Conservation (phyloP, 179 eudicot species). For the Carnegiea gigantea region DNA sequence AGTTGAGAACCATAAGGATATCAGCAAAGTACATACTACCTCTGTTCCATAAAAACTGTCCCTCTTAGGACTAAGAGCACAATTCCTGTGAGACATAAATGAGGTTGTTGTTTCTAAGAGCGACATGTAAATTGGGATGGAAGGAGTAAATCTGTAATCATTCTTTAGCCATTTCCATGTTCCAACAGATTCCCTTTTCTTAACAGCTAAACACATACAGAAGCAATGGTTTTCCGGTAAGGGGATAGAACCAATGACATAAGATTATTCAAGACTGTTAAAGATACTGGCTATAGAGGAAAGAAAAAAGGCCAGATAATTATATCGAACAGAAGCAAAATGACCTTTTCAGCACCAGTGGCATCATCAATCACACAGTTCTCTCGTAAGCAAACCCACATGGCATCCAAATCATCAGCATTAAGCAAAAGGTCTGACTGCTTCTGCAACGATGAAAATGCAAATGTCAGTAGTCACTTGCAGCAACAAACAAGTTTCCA, state of each 20-base stretch:
- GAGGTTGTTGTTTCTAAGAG: no score
- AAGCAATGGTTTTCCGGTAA: background rate
- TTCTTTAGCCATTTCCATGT: background rate
- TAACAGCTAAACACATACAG: background rate
- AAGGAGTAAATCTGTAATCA: no score
- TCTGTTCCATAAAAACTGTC: no score
- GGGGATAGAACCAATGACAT: background rate
- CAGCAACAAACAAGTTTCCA: background rate
- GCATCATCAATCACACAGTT: conserved; percentile 99
- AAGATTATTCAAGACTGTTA: no score
- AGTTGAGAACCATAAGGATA: no score
- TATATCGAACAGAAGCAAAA: conserved; percentile 10
- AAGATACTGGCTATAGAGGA: background rate
- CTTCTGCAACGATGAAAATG: conserved; percentile 55
- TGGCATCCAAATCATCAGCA: conserved; percentile 98
- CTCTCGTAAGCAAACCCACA: conserved; percentile 99
- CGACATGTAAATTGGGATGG: no score
- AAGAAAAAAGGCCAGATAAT: background rate
- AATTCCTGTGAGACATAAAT: no score
- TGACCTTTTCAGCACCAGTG: conserved; percentile 98
- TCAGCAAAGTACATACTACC: no score
- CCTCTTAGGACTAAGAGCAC: no score
- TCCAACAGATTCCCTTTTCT: background rate
- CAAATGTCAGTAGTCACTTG: conserved; percentile 12
- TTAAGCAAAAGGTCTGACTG: conserved; percentile 97